phyloP scores from a whole-genome alignment of 768 basidiomycete species.

The Lactarius indigo region DNA sequence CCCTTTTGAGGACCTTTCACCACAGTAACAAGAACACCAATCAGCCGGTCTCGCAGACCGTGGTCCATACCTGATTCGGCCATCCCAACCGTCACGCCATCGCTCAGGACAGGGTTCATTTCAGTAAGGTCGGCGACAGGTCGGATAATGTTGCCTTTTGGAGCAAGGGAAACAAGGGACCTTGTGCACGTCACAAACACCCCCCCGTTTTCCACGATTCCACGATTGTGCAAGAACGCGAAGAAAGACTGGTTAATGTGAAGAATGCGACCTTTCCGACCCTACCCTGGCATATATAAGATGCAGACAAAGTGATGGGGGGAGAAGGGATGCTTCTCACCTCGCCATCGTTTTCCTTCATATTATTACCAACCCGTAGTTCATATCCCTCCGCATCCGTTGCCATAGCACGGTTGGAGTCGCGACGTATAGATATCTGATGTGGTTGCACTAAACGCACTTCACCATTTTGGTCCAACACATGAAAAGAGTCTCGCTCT shows the following conservation, averaged over 20 bases:
- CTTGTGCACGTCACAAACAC: constrained; percentile 90
- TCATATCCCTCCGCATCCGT: constrained; percentile 88
- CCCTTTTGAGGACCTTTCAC: constrained; percentile 89
- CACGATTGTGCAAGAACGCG: constrained; percentile 92
- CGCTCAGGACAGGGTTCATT: constrained; percentile 78
- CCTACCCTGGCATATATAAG: constrained; percentile 39
- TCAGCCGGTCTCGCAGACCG: constrained; percentile 76
- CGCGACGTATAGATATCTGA: constrained; percentile 88
- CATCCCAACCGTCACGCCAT: constrained; percentile 64
- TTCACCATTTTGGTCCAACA: constrained; percentile 92
- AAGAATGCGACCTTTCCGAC: constrained; percentile 83
- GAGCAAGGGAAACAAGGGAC: constrained; percentile 77
- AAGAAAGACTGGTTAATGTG: constrained; percentile 94
- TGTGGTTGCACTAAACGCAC: constrained; percentile 87
- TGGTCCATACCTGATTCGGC: constrained; percentile 78
- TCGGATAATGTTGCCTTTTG: constrained; percentile 73
- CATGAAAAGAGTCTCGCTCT: constrained; percentile 92
- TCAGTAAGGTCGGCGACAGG: constrained; percentile 76
- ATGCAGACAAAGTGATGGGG: background rate
- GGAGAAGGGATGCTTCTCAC: constrained; percentile 40
- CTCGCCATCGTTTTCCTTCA: constrained; percentile 89
- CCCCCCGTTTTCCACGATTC: constrained; percentile 85
- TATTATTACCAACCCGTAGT: constrained; percentile 80
- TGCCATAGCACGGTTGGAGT: constrained; percentile 78
- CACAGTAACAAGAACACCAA: constrained; percentile 75